Conservation (phyloP, 1,284 basidiomycete species). For the Cutaneotrichosporon mucoides region DNA sequence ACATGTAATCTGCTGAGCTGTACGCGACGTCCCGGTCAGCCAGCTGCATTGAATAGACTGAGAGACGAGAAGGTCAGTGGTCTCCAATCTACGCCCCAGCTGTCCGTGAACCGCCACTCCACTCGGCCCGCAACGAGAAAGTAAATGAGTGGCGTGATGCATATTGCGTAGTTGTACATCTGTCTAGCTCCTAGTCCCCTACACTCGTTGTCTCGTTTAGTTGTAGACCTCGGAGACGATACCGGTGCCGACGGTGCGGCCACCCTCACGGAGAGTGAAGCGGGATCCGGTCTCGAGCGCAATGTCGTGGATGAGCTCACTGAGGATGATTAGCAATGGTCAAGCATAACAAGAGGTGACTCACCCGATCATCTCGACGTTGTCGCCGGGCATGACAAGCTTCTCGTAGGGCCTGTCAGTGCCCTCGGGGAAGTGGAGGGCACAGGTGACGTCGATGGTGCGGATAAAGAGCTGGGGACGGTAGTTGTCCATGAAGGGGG, state of each 20-base stretch:
- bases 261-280: conserved; percentile 97
- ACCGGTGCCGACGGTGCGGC: conserved; percentile 80
- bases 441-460: conserved; percentile 88
- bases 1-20: no score
- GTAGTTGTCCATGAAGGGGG: conserved; percentile 96
- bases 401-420: conserved; percentile 63
- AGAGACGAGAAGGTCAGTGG: no score
- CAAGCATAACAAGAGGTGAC: no score
- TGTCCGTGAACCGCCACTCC: not conserved
- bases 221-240: conserved; percentile 10
- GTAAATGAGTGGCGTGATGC: conserved; percentile 14
- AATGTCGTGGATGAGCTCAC: conserved; percentile 79
- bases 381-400: conserved; percentile 97
- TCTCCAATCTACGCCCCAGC: no score
- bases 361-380: conserved; percentile 77
- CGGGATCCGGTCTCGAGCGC: conserved; percentile 88
- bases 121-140: not conserved
- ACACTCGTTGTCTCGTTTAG: not conserved
- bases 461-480: conserved; percentile 94
- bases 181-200: conserved; percentile 1
- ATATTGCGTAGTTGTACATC: conserved; percentile 8
- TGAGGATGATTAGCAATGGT: no score
- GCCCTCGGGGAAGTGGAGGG: conserved; percentile 80
- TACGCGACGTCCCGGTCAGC: no score
- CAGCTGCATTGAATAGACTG: no score